Evolutionary conservation across 2,329 filamentous ascomycete genomes (phyloP), one percentile per base, ranked within the genome.

Genomic region (Diplocarpon rosae): DNA sequence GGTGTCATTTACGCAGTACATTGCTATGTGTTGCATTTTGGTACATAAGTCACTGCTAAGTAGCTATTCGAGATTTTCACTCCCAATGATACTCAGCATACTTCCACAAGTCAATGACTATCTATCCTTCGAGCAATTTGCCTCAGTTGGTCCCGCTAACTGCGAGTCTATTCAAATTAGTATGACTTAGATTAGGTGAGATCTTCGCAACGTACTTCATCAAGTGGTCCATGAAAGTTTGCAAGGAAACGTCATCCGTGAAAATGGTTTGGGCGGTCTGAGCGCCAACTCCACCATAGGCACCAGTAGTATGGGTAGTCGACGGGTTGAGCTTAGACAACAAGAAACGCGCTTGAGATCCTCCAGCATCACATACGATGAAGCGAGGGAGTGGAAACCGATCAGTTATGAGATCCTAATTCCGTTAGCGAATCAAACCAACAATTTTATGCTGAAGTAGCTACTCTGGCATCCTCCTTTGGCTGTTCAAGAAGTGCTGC

Each of bases 151-250:
- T 80, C 45, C 76, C 76, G 51, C 76, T 80, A 13, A 80, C 76
- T 42, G 77, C 76, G 62, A 80, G 65, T 58, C 75, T 73, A 39
- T 13, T 11, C n/a, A 16, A n/a, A 16, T 48, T n/a, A 40, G 34
- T 27, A n/a, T 39, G 15, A 27, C 13, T 10, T 6, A 20, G 6
- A 15, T 3, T 10, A 38, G 28, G 45, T 50, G 39, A 9, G 32
- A 13, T 46, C 16, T 10, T 27, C 11, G 14, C 14, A n/a, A 73
- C 82, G 67, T 72, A 89, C 86, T 98, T 98, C 92, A 98, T 98
- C 63, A 98, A 71, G 68, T 96, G 89, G 60, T 98, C 92, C 92
- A 98, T 98, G 63, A 98, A 98, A 1, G 90, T 96, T 66, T 96
- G 90, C 62, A 98, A 70, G 43, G 88, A 95, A 43, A 98, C 92